Conservation (phyloP, 257 asterid species). For the Paraleonurus japonicus region DNA sequence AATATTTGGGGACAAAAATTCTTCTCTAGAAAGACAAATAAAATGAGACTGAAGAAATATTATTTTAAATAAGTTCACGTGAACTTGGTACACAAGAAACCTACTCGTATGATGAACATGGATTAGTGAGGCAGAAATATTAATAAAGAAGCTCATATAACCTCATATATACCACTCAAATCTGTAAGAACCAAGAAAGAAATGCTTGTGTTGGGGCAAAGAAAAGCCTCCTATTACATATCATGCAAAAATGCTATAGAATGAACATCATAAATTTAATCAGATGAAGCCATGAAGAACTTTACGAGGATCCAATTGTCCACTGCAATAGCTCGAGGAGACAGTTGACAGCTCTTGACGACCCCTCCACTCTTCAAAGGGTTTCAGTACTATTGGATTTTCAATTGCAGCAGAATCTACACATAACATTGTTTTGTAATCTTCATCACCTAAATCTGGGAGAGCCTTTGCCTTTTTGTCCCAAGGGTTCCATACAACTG, state of each 20-base stretch:
- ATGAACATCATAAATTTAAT: slow-evolving; percentile 22
- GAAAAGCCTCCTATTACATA: not conserved
- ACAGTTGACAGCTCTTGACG: slow-evolving; percentile 69
- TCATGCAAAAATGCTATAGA: slow-evolving; percentile 10
- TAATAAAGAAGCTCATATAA: slow-evolving; percentile 6
- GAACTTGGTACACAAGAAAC: no score
- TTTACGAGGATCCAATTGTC: slow-evolving; percentile 67
- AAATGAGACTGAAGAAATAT: no score
- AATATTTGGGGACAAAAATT: no score
- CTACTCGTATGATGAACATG: not conserved
- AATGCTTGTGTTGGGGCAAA: not conserved
- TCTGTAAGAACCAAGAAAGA: not conserved
- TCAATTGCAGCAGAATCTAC: slow-evolving; percentile 72
- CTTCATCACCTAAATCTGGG: slow-evolving; percentile 62
- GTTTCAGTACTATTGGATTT: slow-evolving; percentile 54
- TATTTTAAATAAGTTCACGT: no score
- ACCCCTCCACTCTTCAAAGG: slow-evolving; percentile 71
- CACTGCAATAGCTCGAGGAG: slow-evolving; percentile 81
- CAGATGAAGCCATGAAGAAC: slow-evolving; percentile 56
- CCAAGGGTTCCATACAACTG: slow-evolving; percentile 91
- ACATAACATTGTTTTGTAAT: slow-evolving; percentile 62
- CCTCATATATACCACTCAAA: slow-evolving; percentile 8
- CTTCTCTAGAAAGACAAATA: no score
- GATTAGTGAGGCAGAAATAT: not conserved
- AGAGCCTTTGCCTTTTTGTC: slow-evolving; percentile 72